These are phyloP conservation scores for Aspergillus thermomutatus DNA, from an alignment of 2,329 filamentous ascomycete genomes.

Conservation along the genomic window DNA sequence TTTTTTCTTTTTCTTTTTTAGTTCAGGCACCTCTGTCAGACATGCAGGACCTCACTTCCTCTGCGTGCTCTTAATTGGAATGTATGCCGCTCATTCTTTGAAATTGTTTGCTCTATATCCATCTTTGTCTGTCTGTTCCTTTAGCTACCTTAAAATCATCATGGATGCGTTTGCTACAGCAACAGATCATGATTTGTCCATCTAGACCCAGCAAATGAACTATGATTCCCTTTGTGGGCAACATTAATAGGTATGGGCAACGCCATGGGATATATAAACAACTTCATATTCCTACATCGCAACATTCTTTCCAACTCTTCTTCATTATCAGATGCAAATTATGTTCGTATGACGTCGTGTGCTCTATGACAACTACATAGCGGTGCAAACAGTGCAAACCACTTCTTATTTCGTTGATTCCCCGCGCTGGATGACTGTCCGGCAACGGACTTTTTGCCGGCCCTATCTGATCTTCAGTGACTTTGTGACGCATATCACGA, in stretches of 20 bases:
- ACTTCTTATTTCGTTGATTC: not conserved
- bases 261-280: not conserved
- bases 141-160: not conserved
- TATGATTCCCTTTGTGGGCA: not conserved
- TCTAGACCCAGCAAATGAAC: not conserved
- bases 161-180: no score
- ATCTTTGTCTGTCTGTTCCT: not conserved
- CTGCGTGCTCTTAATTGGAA: no score
- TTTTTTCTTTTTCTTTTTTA: not conserved
- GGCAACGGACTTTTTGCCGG: not conserved
- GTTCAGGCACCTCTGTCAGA: no score
- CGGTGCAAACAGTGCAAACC: constrained; percentile 9
- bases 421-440: not conserved
- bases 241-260: not conserved
- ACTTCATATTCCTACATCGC: not conserved
- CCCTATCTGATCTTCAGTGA: not conserved
- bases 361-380: not conserved
- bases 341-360: not conserved
- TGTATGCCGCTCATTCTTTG: no score
- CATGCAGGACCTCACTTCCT: no score
- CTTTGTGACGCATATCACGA: not conserved
- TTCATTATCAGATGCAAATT: not conserved
- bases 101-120: not conserved
- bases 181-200: not conserved
- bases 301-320: not conserved